Evolutionary conservation across 2,329 filamentous ascomycete genomes (phyloP).

Genomic region (Coniochaeta ligniaria): DNA sequence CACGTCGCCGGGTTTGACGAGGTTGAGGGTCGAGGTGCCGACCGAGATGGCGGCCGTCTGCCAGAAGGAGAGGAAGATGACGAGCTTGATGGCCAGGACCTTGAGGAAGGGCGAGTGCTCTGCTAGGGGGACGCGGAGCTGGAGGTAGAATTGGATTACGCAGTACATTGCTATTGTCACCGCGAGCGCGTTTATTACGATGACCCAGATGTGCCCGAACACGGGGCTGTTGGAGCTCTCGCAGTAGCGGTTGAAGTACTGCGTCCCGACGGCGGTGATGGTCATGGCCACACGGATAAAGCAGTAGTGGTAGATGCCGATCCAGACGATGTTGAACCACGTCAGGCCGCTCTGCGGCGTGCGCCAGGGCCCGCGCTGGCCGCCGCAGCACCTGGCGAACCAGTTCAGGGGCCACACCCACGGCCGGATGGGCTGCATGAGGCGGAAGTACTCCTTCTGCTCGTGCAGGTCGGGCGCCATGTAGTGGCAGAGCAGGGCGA

Average conservation of each 20-base stretch:
- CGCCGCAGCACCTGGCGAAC: slow-evolving; percentile 64
- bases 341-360: slow-evolving; percentile 76
- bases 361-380: slow-evolving; percentile 61
- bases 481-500: slow-evolving; percentile 75
- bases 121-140: slow-evolving; percentile 43
- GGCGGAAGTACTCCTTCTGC: slow-evolving; percentile 76
- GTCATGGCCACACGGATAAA: slow-evolving; percentile 76
- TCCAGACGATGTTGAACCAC: slow-evolving; percentile 86
- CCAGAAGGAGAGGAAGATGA: slow-evolving; percentile 91
- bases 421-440: slow-evolving; percentile 54
- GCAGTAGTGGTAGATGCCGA: slow-evolving; percentile 80
- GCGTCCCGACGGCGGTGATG: slow-evolving; percentile 65
- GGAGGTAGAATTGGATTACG: slow-evolving; percentile 79
- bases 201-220: slow-evolving; percentile 79
- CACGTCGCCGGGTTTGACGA: slow-evolving; percentile 52
- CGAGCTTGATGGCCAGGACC: slow-evolving; percentile 79
- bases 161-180: slow-evolving; percentile 85
- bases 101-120: slow-evolving; percentile 24
- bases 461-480: slow-evolving; percentile 68
- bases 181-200: slow-evolving; percentile 62
- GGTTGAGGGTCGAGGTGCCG: slow-evolving; percentile 49
- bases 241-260: slow-evolving; percentile 67
- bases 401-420: slow-evolving; percentile 73
- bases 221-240: slow-evolving; percentile 69
- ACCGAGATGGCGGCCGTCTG: slow-evolving; percentile 52